Conservation (phyloP, 1,284 basidiomycete species). For the Pterulicium gracile region DNA sequence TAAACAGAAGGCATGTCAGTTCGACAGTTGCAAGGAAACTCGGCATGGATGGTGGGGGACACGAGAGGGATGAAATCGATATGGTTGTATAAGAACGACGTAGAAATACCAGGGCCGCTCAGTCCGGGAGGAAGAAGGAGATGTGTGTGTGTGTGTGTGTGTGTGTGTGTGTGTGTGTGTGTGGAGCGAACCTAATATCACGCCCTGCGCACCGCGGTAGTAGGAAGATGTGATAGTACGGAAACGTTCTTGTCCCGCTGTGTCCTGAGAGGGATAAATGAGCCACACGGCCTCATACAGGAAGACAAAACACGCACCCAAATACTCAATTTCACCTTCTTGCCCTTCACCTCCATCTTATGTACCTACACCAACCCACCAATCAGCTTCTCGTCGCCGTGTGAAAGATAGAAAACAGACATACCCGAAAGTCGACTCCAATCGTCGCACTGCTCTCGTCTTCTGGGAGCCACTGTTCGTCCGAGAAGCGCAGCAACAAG, state of each 20-base stretch:
- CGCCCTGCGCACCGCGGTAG: constrained; percentile 89
- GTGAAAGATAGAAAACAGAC: constrained; percentile 18
- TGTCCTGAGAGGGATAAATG: constrained; percentile 46
- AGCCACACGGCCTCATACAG: constrained; percentile 2
- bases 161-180: no score
- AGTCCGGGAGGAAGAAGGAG: no score
- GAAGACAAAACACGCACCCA: constrained; percentile 40
- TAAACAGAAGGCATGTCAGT: no score
- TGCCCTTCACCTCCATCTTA: constrained; percentile 73
- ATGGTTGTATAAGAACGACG: no score
- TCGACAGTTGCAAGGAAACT: no score
- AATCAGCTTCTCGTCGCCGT: background rate
- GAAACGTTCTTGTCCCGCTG: constrained; percentile 86
- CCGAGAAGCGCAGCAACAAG: constrained; percentile 86
- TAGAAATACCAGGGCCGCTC: no score
- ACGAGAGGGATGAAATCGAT: no score
- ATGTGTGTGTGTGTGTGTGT: no score
- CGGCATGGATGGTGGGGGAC: no score
- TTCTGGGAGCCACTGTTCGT: constrained; percentile 91
- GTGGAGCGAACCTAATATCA: constrained; percentile 92
- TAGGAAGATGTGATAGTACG: constrained; percentile 88
- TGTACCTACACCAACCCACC: constrained; percentile 42
- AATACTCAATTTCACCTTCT: constrained; percentile 73
- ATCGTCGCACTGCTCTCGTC: constrained; percentile 96
- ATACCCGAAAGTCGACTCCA: constrained; percentile 72